phyloP scores from a whole-genome alignment of 176 grass and related monocot species.

The Avena eriantha region DNA sequence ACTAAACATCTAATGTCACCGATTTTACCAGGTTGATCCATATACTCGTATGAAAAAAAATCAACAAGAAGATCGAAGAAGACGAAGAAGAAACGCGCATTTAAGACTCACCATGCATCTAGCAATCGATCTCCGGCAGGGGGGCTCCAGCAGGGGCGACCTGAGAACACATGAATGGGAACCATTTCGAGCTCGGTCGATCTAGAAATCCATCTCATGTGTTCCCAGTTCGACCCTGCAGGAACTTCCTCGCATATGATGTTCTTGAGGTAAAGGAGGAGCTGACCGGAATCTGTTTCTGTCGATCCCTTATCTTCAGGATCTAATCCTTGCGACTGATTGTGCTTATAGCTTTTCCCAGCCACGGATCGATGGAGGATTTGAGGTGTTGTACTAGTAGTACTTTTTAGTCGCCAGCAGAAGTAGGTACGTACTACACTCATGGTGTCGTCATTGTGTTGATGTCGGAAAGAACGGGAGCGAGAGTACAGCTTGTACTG shows the following conservation, averaged over 20 bases:
- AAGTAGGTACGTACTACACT: not conserved
- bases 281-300: not conserved
- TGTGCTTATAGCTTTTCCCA: not conserved
- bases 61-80: not conserved
- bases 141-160: constrained; percentile 13
- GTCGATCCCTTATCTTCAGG: not conserved
- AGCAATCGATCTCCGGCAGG: not conserved
- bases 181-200: not conserved
- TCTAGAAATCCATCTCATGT: not conserved
- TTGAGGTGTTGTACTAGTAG: not conserved
- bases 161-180: constrained; percentile 8
- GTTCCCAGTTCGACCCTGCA: constrained; percentile 12
- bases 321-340: not conserved
- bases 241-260: not conserved
- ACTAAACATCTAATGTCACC: too few relatives aligned
- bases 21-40: not conserved
- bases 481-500: constrained; percentile 16
- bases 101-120: not conserved
- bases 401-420: not conserved
- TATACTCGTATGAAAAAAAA: not conserved
- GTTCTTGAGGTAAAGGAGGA: not conserved
- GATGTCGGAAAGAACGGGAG: not conserved
- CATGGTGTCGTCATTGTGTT: not conserved
- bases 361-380: not conserved
- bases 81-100: not conserved